Evolutionary conservation across 768 basidiomycete species (phyloP), one percentile per base, ranked within the genome.

Genomic region (Boletus speciosus): DNA sequence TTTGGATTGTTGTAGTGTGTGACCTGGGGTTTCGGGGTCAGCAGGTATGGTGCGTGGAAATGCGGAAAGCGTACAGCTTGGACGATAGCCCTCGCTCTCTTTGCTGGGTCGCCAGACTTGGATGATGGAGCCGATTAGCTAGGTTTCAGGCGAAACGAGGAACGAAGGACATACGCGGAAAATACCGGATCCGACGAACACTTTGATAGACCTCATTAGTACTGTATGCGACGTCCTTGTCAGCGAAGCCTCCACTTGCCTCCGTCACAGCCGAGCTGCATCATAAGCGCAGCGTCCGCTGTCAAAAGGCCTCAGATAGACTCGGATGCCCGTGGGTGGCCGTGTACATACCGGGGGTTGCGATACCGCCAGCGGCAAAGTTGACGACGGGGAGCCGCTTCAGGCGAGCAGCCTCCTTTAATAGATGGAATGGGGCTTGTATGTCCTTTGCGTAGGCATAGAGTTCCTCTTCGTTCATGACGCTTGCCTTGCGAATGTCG

Each of bases 221-320:
- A 27, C 25, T 27, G 25, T 27, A 23, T 8, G 32, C 11, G 31
- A 4, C 51, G 40, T 43, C 6, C 37, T 12, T 15, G 45, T 23
- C 5, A 27, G 21, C 16, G 46, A 52, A 53, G 16, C 19, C 42
- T 40, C 45, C 15, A 71, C 85, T 58, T 65, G 94, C 94, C 89
- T 77, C 95, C 93, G 66, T 96, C 96, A 71, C 93, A 93, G 35
- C 96, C 93, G 35, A 98, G 82, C 67, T 96, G 93, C 95, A 98
- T 98, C 96, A 98, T 97, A 58, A 98, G 72, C 4, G 97, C 97
- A 15, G 96, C 96, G 71, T 99, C 96, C 61, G 91, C 93, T 84
- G 56, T 60, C 23, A 29, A 32, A 51, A 25, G 25, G 32, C 12
- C 6, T 59, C 23, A 58, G 51, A 38, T 14, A 14, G 27, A 35